These are phyloP conservation scores for Ceraceosorus guamensis DNA, from an alignment of 1,284 basidiomycete genomes.

Conservation along the genomic window DNA sequence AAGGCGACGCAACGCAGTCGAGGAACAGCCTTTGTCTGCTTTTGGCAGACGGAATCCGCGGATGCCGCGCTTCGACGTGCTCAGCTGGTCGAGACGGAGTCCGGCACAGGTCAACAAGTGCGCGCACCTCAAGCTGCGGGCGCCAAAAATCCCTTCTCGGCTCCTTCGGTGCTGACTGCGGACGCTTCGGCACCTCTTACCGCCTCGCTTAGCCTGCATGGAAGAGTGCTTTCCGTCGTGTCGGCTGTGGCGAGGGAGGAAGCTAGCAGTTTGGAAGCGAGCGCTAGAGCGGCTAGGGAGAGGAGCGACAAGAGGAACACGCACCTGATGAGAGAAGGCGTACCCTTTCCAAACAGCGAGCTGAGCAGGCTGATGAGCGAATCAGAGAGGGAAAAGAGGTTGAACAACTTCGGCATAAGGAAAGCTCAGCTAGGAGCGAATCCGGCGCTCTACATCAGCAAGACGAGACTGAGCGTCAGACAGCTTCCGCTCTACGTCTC, in stretches of 20 bases:
- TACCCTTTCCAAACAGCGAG: constrained; percentile 38
- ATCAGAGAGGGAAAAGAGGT: constrained; percentile 33
- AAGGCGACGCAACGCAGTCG: constrained; percentile 61
- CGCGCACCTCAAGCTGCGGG: constrained; percentile 8
- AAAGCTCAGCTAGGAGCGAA: constrained; percentile 60
- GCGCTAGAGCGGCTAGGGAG: constrained; percentile 67
- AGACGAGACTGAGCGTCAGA: constrained; percentile 84
- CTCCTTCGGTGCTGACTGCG: constrained; percentile 58
- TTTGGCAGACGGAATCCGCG: constrained; percentile 88
- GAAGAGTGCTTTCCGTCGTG: constrained; percentile 81
- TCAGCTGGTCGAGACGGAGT: constrained; percentile 35
- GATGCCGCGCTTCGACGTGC: constrained; percentile 77
- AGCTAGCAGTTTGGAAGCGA: constrained; percentile 77
- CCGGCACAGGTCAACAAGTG: constrained; percentile 14
- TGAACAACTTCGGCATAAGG: constrained; percentile 35
- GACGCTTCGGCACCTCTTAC: constrained; percentile 85
- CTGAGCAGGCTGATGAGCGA: constrained; percentile 23
- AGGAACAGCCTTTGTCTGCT: constrained; percentile 94
- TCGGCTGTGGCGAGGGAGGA: constrained; percentile 83
- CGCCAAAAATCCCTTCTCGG: constrained; percentile 38
- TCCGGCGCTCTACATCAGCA: constrained; percentile 86
- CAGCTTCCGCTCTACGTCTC: constrained; percentile 85
- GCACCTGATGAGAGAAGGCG: constrained; percentile 83
- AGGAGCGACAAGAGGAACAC: constrained; percentile 93
- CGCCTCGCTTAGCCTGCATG: constrained; percentile 76